Conservation (phyloP, 2,329 filamentous ascomycete genomes). For the Acarospora socialis region DNA sequence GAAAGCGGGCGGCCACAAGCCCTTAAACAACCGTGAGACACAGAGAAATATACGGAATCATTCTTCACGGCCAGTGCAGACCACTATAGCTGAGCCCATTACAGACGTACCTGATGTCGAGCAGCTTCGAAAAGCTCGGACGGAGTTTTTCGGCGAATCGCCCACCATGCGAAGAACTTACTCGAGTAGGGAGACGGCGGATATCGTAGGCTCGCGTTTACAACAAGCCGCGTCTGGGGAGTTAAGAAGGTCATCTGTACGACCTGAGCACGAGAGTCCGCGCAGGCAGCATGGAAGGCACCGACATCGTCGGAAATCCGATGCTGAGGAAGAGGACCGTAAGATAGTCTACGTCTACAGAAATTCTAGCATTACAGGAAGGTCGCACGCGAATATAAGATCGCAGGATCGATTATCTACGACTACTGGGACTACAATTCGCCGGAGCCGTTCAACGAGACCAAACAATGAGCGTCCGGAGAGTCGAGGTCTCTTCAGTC, state of each 20-base stretch:
- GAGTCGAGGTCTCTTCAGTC: too few relatives aligned
- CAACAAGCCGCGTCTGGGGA: conserved; percentile 1
- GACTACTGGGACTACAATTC: conserved; percentile 1
- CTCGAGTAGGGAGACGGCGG: conserved; percentile 15
- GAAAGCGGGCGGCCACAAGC: too few relatives aligned
- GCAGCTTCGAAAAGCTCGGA: conserved; percentile 15
- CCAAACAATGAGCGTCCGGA: too few relatives aligned
- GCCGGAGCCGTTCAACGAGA: too few relatives aligned
- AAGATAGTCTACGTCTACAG: conserved; percentile 7
- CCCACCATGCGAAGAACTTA: conserved; percentile 10
- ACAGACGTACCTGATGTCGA: conserved; percentile 10
- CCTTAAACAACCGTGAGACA: too few relatives aligned
- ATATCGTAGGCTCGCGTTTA: background rate
- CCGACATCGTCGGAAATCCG: conserved; percentile 7
- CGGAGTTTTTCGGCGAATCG: conserved; percentile 13
- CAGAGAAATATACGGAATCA: too few relatives aligned
- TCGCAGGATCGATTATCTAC: conserved; percentile 2
- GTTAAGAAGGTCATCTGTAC: conserved; percentile 1
- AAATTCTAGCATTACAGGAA: too few relatives aligned
- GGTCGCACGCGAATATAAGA: background rate
- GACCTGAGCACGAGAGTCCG: conserved; percentile 3
- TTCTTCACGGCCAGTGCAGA: background rate
- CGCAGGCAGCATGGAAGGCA: conserved; percentile 3
- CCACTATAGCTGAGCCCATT: background rate
- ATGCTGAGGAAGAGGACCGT: conserved; percentile 4